Evolutionary conservation across 805 yeast species (phyloP).

Genomic region (Saccharomycopsis olivae): DNA sequence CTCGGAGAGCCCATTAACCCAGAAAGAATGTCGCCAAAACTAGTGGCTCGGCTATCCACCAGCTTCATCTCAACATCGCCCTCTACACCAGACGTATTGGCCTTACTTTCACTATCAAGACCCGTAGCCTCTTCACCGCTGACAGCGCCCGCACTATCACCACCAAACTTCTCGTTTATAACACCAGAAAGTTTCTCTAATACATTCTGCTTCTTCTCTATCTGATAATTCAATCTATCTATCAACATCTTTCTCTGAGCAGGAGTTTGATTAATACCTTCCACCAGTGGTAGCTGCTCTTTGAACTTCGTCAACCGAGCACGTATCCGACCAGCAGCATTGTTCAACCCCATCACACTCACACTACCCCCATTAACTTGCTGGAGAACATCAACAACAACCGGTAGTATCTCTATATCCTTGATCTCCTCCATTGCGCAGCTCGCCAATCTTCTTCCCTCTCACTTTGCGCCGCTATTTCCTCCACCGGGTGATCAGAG

Average conservation of each 20-base stretch:
- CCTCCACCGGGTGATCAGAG: too few species aligned
- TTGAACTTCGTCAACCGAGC: constrained; percentile 25
- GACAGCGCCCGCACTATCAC: too few species aligned
- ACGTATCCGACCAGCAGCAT: constrained; percentile 14
- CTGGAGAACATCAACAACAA: constrained; percentile 11
- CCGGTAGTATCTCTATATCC: constrained; percentile 11
- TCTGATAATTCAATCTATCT: constrained; percentile 10
- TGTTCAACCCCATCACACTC: constrained; percentile 14
- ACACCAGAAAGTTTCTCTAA: constrained; percentile 1
- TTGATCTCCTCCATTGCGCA: constrained; percentile 15
- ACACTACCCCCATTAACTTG: constrained; percentile 3
- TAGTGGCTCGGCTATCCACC: too few species aligned
- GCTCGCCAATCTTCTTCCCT: too few species aligned
- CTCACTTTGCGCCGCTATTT: too few species aligned
- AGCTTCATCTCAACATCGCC: too few species aligned
- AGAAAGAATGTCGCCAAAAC: too few species aligned
- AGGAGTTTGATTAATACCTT: constrained; percentile 23
- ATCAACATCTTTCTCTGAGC: constrained; percentile 6
- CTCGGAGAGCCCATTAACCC: too few species aligned
- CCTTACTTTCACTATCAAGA: too few species aligned
- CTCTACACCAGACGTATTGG: too few species aligned
- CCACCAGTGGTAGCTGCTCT: constrained; percentile 25
- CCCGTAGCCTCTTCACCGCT: too few species aligned
- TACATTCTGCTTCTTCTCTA: constrained; percentile 6
- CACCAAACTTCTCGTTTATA: constrained; percentile 2